phyloP scores from a whole-genome alignment of 73 alveolate species.

The Blepharisma japonicum region DNA sequence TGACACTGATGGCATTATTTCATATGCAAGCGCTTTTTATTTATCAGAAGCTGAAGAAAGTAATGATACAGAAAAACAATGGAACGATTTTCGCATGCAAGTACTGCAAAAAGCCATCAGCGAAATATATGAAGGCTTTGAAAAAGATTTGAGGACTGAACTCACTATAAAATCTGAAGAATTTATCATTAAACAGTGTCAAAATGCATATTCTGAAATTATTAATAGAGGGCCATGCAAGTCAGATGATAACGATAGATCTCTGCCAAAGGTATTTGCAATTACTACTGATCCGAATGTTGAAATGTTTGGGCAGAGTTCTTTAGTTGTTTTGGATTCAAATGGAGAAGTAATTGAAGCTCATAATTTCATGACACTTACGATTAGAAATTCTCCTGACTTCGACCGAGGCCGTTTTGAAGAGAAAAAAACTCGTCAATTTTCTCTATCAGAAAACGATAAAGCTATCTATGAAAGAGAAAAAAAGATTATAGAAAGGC shows the following conservation, averaged over 20 bases:
- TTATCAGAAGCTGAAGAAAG: constrained; percentile 20
- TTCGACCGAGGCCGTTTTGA: neutral
- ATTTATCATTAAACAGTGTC: neutral
- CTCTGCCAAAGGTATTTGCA: neutral
- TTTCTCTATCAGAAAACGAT: neutral
- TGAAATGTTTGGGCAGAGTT: constrained; percentile 10
- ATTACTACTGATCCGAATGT: constrained; percentile 21
- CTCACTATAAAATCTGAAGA: constrained; percentile 7
- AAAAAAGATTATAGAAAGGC: neutral
- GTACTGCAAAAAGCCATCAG: neutral
- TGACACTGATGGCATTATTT: neutral
- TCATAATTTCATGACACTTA: neutral
- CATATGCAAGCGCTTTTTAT: neutral
- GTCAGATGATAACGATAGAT: neutral
- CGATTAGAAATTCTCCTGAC: neutral
- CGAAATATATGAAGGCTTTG: neutral
- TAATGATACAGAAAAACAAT: neutral
- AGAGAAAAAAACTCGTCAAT: neutral
- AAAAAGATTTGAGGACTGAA: neutral
- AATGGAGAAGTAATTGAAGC: constrained; percentile 9
- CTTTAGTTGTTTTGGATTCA: constrained; percentile 21
- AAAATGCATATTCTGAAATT: constrained; percentile 22
- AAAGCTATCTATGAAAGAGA: constrained; percentile 6
- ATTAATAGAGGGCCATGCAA: neutral
- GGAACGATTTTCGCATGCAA: constrained; percentile 22